A percentile compares a stretch with the other conserved stretches of the same genome.
Conservation (phyloP, 2,329 filamentous ascomycete genomes). For the Penicillium sp. region DNA sequence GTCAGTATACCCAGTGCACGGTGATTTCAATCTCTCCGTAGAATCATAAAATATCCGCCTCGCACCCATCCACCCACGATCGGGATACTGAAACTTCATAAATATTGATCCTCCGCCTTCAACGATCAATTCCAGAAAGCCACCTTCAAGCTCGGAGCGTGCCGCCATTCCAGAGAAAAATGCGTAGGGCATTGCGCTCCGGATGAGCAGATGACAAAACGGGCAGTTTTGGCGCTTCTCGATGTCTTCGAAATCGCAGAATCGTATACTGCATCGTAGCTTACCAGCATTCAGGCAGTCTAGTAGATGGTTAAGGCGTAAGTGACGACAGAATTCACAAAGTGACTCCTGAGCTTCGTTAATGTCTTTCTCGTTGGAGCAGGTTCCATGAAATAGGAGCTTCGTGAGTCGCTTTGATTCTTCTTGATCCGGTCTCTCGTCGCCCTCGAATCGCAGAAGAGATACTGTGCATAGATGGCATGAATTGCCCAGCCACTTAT, state of each 20-base stretch:
- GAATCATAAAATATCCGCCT: not conserved
- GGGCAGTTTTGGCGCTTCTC: not conserved
- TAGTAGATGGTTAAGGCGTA: not conserved
- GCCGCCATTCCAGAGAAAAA: not conserved
- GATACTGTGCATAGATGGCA: not conserved
- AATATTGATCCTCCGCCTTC: not conserved
- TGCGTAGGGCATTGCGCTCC: not conserved
- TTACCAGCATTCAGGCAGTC: not conserved
- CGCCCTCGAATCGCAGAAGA: not conserved
- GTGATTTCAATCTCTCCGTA: not conserved
- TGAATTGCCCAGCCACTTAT: not conserved
- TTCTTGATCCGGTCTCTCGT: not conserved
- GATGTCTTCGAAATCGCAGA: not conserved
- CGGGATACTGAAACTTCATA: not conserved
- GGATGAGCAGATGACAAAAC: not conserved
- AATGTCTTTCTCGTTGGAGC: not conserved
- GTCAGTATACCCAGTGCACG: not conserved
- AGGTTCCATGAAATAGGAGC: not conserved
- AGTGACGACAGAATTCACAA: not conserved
- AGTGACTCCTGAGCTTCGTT: not conserved
- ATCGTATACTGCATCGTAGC: not conserved
- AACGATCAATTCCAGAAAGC: not conserved
- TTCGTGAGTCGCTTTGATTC: not conserved
- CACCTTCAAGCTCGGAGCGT: not conserved
- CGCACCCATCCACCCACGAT: not conserved